Evolutionary conservation across 768 basidiomycete genomes (phyloP).

Genomic region (Xerocomellus dryophilus): DNA sequence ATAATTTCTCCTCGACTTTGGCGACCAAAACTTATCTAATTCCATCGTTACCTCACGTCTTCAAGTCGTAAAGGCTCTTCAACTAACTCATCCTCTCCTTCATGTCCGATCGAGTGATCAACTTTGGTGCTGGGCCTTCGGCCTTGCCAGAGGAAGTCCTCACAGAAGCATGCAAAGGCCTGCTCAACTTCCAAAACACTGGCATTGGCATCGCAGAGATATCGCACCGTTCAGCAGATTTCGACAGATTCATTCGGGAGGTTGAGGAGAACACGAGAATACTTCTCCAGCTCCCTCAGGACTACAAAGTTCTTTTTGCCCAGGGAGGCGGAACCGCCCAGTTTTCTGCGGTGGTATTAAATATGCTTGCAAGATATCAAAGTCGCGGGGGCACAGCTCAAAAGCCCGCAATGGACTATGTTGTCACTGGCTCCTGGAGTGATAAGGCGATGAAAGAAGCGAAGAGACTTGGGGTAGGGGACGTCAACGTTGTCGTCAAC

Average conservation of each 20-base stretch:
- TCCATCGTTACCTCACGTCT: not conserved
- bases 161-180: slow-evolving; percentile 72
- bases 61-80: not conserved
- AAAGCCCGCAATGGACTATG: slow-evolving; percentile 76
- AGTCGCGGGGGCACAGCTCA: slow-evolving; percentile 58
- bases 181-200: slow-evolving; percentile 87
- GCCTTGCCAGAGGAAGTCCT: slow-evolving; percentile 86
- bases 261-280: slow-evolving; percentile 66
- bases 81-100: not conserved
- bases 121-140: slow-evolving; percentile 95
- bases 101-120: slow-evolving; percentile 55
- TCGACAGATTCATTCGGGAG: slow-evolving; percentile 62
- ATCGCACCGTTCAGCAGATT: slow-evolving; percentile 92
- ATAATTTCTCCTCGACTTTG: not conserved
- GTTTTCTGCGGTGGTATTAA: slow-evolving; percentile 89
- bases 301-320: slow-evolving; percentile 85
- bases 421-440: slow-evolving; percentile 92
- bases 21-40: not conserved
- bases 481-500: slow-evolving; percentile 71
- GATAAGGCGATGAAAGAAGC: slow-evolving; percentile 85
- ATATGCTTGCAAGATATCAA: slow-evolving; percentile 85
- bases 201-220: slow-evolving; percentile 97
- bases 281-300: slow-evolving; percentile 77
- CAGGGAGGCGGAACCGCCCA: slow-evolving; percentile 93
- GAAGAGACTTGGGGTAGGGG: slow-evolving; percentile 55